Percentiles rank a stretch among this genome's conserved stretches.
Evolutionary conservation across 805 yeast genomes (phyloP).

Genomic region (Wickerhamomyces xylosicus): DNA sequence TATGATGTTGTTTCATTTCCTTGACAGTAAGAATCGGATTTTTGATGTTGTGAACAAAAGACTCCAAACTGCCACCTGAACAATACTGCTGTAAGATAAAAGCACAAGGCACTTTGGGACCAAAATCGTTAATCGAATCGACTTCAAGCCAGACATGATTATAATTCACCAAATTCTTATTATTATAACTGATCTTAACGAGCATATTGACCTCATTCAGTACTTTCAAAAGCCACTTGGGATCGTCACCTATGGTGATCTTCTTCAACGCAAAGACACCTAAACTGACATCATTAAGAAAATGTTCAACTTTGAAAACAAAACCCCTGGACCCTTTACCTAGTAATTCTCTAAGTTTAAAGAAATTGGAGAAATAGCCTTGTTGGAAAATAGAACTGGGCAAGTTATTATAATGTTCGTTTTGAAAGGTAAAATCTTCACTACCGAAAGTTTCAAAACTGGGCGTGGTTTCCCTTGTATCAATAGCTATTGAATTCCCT

Average conservation of each 20-base stretch:
- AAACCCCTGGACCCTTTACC: conserved; percentile 84
- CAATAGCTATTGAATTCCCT: neutral
- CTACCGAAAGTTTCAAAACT: conserved; percentile 16
- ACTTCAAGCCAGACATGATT: conserved; percentile 90
- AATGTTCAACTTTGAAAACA: conserved; percentile 77
- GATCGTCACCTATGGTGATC: conserved; percentile 73
- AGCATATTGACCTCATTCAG: conserved; percentile 71
- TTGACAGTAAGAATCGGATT: conserved; percentile 28
- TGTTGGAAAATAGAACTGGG: conserved; percentile 61
- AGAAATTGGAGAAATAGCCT: conserved; percentile 72
- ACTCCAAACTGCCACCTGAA: conserved; percentile 80
- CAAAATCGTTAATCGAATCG: conserved; percentile 39
- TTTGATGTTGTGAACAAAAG: conserved; percentile 32
- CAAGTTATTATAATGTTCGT: too few species aligned
- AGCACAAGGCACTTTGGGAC: conserved; percentile 57
- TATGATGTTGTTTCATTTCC: conserved; percentile 25
- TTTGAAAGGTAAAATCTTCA: too few species aligned
- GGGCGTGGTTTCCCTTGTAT: neutral
- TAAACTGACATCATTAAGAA: conserved; percentile 56
- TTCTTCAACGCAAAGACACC: conserved; percentile 82
- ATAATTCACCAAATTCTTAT: conserved; percentile 63
- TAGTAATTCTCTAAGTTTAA: conserved; percentile 44
- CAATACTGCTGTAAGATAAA: conserved; percentile 82
- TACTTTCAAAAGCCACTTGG: conserved; percentile 57
- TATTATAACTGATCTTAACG: conserved; percentile 34